These are phyloP conservation scores for Cladosporium sp. DNA, from an alignment of 2,329 filamentous ascomycete species.

Conservation along the genomic window DNA sequence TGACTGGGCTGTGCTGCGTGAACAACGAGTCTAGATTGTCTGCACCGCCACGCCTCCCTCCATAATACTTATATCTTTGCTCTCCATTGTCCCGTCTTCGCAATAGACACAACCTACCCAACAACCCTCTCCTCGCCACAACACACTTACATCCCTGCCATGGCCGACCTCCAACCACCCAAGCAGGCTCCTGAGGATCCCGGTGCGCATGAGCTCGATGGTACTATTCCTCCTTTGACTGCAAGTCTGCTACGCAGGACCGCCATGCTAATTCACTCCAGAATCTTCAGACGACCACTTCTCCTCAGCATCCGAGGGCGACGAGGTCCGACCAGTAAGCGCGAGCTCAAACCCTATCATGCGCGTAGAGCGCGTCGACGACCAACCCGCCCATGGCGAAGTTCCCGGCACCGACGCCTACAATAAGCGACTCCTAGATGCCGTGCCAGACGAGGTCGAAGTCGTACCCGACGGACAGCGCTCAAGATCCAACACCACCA, in stretches of 20 bases:
- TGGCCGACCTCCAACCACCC: slow-evolving; percentile 34
- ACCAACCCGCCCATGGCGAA: slow-evolving; percentile 59
- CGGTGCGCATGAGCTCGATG: slow-evolving; percentile 30
- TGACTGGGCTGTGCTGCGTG: slow-evolving; percentile 12
- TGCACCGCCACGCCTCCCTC: slow-evolving; percentile 2
- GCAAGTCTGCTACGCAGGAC: not conserved
- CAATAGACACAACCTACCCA: not conserved
- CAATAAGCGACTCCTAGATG: slow-evolving; percentile 58
- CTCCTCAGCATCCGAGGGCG: slow-evolving; percentile 64
- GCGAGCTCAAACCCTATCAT: slow-evolving; percentile 53
- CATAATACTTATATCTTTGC: not conserved
- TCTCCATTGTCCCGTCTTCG: not conserved
- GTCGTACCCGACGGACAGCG: slow-evolving; percentile 51
- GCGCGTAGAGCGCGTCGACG: slow-evolving; percentile 64
- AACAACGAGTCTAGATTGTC: not conserved
- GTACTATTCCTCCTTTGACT: not conserved
- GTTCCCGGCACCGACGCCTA: slow-evolving; percentile 63
- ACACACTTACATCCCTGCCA: slow-evolving; percentile 19
- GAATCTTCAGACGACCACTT: slow-evolving; percentile 61
- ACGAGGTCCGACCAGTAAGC: slow-evolving; percentile 35
- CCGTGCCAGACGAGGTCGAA: slow-evolving; percentile 65
- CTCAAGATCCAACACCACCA: slow-evolving; percentile 43
- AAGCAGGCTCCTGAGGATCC: slow-evolving; percentile 33
- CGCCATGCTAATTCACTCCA: slow-evolving; percentile 6
- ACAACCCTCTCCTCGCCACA: not conserved